Evolutionary conservation across 345 rosid genomes (phyloP).

Genomic region (Erysimum cheiranthoides): DNA sequence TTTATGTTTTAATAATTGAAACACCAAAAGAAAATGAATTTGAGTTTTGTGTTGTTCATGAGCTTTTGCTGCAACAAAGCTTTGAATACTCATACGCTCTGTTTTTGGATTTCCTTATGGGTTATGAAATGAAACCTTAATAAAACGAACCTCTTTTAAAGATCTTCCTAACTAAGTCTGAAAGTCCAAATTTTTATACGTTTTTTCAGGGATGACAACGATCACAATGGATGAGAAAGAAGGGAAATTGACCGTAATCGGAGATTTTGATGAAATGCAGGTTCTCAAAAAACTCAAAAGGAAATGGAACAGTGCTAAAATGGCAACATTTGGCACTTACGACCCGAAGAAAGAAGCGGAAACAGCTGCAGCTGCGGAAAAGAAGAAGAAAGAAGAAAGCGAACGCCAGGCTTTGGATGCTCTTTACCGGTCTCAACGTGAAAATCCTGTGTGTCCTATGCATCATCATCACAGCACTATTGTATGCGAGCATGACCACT

Average conservation of each 20-base stretch:
- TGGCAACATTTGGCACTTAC: slow-evolving; percentile 54
- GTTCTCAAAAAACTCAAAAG: slow-evolving; percentile 54
- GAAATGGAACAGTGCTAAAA: slow-evolving; percentile 42
- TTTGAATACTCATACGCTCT: neutral
- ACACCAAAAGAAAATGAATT: too few relatives aligned
- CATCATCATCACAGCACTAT: neutral
- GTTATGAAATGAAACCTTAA: neutral
- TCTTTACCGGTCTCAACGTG: neutral
- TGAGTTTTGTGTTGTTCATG: too few relatives aligned
- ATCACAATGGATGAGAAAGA: slow-evolving; percentile 63
- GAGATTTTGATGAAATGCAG: slow-evolving; percentile 53
- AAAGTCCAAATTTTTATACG: neutral
- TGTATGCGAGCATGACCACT: neutral
- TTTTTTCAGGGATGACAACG: slow-evolving; percentile 27
- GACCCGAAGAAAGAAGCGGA: slow-evolving; percentile 33
- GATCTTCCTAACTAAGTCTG: neutral
- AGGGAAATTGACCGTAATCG: slow-evolving; percentile 62
- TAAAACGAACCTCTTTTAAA: neutral
- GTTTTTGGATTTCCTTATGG: neutral
- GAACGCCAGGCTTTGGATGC: neutral
- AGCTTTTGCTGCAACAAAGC: neutral
- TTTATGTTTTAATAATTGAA: neutral
- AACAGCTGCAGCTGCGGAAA: slow-evolving; percentile 40
- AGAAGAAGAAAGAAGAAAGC: slow-evolving; percentile 52
- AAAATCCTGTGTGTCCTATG: neutral